Conservation (phyloP, 2,329 filamentous ascomycete genomes). For the Nemania diffusa region DNA sequence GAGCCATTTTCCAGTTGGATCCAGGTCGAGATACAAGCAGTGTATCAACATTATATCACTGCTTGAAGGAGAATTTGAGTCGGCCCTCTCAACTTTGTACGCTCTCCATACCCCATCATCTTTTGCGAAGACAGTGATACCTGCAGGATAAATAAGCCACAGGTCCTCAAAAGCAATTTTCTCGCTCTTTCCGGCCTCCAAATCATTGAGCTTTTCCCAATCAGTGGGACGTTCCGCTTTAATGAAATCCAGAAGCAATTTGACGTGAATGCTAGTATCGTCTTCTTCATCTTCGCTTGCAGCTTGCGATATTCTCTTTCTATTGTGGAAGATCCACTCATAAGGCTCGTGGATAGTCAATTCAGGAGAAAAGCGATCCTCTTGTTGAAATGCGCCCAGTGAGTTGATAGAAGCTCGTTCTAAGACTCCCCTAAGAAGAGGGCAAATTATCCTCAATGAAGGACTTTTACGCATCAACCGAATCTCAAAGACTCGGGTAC, state of each 20-base stretch:
- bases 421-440: background rate
- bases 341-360: constrained; percentile 19
- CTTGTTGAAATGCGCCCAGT: background rate
- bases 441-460: constrained; percentile 16
- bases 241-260: constrained; percentile 21
- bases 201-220: constrained; percentile 28
- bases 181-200: constrained; percentile 13
- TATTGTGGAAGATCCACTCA: constrained; percentile 22
- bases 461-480: background rate
- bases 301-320: constrained; percentile 13
- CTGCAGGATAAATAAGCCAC: constrained; percentile 34
- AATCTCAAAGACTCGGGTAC: constrained; percentile 11
- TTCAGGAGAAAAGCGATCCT: background rate
- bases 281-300: constrained; percentile 1
- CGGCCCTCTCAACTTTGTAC: constrained; percentile 33
- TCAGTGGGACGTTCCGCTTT: constrained; percentile 14
- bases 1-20: constrained; percentile 30
- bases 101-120: constrained; percentile 35
- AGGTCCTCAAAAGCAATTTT: constrained; percentile 34
- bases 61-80: constrained; percentile 6
- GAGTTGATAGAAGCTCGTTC: background rate
- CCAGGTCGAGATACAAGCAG: constrained; percentile 37
- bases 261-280: constrained; percentile 6
- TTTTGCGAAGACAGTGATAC: constrained; percentile 30
- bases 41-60: constrained; percentile 19